Evolutionary conservation across 1,139 yeast genomes (phyloP).

Genomic region (Hansenula sp.): DNA sequence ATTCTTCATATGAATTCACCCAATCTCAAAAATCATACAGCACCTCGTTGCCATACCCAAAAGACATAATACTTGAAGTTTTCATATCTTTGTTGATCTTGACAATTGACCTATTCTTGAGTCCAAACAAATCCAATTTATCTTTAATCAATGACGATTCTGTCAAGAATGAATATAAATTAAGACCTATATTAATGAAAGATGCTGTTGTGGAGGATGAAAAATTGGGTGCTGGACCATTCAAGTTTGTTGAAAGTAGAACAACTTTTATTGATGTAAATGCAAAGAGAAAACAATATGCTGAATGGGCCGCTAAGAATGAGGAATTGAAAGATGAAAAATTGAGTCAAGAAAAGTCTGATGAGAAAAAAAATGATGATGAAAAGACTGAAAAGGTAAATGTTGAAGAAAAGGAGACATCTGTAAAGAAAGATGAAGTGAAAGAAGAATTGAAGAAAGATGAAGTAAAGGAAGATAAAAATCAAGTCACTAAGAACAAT

Average conservation of each 20-base stretch:
- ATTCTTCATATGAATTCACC: conserved; percentile 17
- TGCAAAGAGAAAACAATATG: conserved; percentile 37
- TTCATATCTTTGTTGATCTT: conserved; percentile 7
- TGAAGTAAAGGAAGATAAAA: not conserved
- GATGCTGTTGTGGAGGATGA: conserved; percentile 42
- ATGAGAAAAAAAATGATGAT: not conserved
- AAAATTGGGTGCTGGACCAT: conserved; percentile 39
- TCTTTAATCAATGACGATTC: conserved; percentile 13
- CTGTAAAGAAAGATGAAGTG: not conserved
- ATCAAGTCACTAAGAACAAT: not conserved
- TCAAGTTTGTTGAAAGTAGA: conserved; percentile 38
- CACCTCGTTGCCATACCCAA: conserved; percentile 1
- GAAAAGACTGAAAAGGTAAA: not conserved
- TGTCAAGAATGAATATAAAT: conserved; percentile 13
- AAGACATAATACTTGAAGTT: conserved; percentile 15
- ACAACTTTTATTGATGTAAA: conserved; percentile 41
- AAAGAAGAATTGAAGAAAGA: not conserved
- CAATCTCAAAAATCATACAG: conserved; percentile 9
- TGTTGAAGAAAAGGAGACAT: not conserved
- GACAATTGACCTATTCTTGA: conserved; percentile 8
- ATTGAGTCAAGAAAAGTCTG: no score
- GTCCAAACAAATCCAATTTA: conserved; percentile 3
- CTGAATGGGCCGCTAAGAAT: conserved; percentile 29
- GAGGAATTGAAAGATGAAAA: not conserved
- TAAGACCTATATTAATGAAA: conserved; percentile 44